A percentile compares a stretch with the other conserved stretches of the same genome.
phyloP scores from a whole-genome alignment of 768 basidiomycete species.

The Termitomyces eurrhizus region DNA sequence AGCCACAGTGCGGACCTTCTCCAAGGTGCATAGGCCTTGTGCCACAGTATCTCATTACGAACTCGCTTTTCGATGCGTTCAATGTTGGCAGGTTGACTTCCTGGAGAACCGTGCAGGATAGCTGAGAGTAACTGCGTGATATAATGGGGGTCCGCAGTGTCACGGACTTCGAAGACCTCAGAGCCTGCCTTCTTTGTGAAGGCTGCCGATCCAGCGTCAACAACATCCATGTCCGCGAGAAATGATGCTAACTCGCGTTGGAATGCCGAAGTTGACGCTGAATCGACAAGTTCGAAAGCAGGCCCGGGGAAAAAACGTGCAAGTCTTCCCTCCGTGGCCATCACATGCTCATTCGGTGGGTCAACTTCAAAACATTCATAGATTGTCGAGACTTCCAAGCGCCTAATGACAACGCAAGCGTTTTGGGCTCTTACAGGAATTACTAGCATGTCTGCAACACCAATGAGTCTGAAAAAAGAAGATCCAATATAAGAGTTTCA shows the following conservation, averaged over 20 bases:
- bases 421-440: constrained; percentile 44
- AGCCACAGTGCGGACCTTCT: constrained; percentile 50
- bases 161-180: constrained; percentile 31
- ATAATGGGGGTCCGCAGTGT: constrained; percentile 40
- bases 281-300: constrained; percentile 32
- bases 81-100: constrained; percentile 26
- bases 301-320: constrained; percentile 43
- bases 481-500: constrained; percentile 1
- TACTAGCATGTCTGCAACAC: constrained; percentile 29
- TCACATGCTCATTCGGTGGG: constrained; percentile 29
- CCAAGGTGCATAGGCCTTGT: constrained; percentile 37
- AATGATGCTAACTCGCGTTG: constrained; percentile 33
- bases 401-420: constrained; percentile 39
- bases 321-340: constrained; percentile 37
- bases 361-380: constrained; percentile 48
- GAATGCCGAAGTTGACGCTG: constrained; percentile 24
- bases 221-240: constrained; percentile 32
- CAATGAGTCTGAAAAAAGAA: neutral
- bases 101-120: constrained; percentile 34
- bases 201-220: constrained; percentile 29
- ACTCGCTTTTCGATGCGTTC: constrained; percentile 37
- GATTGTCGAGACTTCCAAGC: constrained; percentile 20
- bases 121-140: constrained; percentile 46
- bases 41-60: constrained; percentile 44
- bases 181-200: constrained; percentile 34